Conservation (phyloP, 164 flowering plant genomes). For the Vitis rupestris region DNA sequence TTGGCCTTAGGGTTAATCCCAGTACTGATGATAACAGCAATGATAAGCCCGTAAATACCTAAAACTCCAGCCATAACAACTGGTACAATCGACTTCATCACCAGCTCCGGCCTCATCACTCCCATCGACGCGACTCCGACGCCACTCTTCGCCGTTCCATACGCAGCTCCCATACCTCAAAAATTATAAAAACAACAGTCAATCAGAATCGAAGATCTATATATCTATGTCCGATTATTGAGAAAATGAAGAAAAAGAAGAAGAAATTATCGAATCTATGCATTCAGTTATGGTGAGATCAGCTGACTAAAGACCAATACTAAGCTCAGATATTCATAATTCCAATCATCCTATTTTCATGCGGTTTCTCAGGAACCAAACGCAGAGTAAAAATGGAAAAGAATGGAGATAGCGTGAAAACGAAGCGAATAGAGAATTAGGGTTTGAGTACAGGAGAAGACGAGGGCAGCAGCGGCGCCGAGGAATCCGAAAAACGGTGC, state of each 20-base stretch:
- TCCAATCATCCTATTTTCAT: neutral
- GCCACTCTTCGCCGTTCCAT: constrained; percentile 91
- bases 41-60: constrained; percentile 85
- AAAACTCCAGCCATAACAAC: constrained; percentile 95
- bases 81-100: constrained; percentile 90
- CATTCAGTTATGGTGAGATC: too few species aligned
- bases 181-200: neutral
- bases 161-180: constrained; percentile 92
- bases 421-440: neutral
- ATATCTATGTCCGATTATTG: neutral
- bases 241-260: neutral
- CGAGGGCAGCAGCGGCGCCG: constrained; percentile 79
- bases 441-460: constrained; percentile 63
- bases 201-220: constrained; percentile 4
- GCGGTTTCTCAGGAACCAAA: too few species aligned
- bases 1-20: constrained; percentile 91
- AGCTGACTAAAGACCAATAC: too few species aligned
- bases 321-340: neutral
- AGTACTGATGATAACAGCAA: constrained; percentile 86
- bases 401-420: too few species aligned
- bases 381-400: too few species aligned
- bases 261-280: neutral
- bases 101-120: constrained; percentile 92
- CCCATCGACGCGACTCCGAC: constrained; percentile 96
- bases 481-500: constrained; percentile 90